Percentiles rank a stretch among this genome's conserved stretches.
Conservation (phyloP, 441 rosid genomes). For the Biscutella laevigata region DNA sequence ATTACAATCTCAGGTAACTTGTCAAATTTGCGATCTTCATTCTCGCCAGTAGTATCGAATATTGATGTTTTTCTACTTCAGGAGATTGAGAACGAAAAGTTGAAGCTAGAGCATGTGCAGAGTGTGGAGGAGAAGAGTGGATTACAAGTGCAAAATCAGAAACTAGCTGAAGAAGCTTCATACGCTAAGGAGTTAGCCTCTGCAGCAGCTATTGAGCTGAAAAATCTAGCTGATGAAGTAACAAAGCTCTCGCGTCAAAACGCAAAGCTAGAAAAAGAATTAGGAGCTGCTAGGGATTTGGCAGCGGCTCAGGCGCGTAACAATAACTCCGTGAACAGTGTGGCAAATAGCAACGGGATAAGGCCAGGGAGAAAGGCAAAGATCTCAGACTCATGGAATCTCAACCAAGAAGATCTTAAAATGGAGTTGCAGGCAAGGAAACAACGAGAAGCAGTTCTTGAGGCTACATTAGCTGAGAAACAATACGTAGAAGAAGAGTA, state of each 20-base stretch:
- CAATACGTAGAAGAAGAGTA: slow-evolving; percentile 68
- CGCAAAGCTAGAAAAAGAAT: slow-evolving; percentile 75
- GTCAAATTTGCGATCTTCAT: background rate
- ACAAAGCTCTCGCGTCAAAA: slow-evolving; percentile 83
- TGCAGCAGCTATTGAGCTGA: slow-evolving; percentile 98
- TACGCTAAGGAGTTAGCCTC: slow-evolving; percentile 97
- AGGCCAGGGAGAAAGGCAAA: slow-evolving; percentile 75
- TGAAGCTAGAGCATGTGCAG: slow-evolving; percentile 68
- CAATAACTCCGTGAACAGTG: slow-evolving; percentile 44
- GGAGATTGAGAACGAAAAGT: slow-evolving; percentile 79
- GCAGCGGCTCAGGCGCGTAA: slow-evolving; percentile 44
- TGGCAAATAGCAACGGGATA: slow-evolving; percentile 46
- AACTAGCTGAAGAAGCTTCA: slow-evolving; percentile 90
- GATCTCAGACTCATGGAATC: slow-evolving; percentile 63
- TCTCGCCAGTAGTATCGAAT: background rate
- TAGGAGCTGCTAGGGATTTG: slow-evolving; percentile 59
- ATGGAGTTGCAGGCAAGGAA: slow-evolving; percentile 86
- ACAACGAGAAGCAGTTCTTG: slow-evolving; percentile 82
- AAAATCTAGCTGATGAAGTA: slow-evolving; percentile 91
- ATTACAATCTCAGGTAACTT: slow-evolving; percentile 64
- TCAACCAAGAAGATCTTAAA: slow-evolving; percentile 67
- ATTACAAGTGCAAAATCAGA: slow-evolving; percentile 67
- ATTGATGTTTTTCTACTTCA: slow-evolving; percentile 20
- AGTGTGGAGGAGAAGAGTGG: slow-evolving; percentile 84
- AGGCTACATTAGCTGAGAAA: slow-evolving; percentile 79